Evolutionary conservation across 169 alveolate species (phyloP), one percentile per base, ranked within the genome.

Genomic region (Gregarina niphandrodes): DNA sequence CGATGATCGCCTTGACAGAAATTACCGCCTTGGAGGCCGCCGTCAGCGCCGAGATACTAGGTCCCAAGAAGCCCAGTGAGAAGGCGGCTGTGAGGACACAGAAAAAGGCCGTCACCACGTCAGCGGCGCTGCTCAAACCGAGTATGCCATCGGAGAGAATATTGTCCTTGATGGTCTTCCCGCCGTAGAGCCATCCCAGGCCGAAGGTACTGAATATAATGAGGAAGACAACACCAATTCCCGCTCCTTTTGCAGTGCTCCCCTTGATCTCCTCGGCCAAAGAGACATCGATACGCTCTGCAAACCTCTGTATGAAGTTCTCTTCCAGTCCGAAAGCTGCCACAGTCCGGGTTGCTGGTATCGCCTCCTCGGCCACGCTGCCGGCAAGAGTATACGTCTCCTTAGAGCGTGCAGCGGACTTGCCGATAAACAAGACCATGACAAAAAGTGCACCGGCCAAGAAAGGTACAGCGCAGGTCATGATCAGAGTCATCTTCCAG

Each of bases 31-130:
- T n/a, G n/a, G n/a, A n/a, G n/a, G n/a, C n/a, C n/a, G n/a, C n/a
- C n/a, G n/a, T n/a, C n/a, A n/a, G n/a, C n/a, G 42, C 38, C 21
- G 40, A 13, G 21, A 35, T 9, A 22, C 4, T 36, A 22, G 53
- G 60, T 41, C 36, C 37, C 30, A 49, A 26, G 37, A 41, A 45
- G 0, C 66, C 60, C 19, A 63, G 24, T 40, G 53, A 38, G 45
- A 63, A 63, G 21, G 64, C 51, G 28, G 60, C 53, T 24, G 53
- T 52, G 37, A 63, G 42, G 24, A 57, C 57, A 18, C 51, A 56
- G 23, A 63, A 29, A 6, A 63, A 49, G 30, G 57, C 64, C n/a
- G 61, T 53, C 21, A 63, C 22, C 21, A 43, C 52, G 3, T 15
- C 44, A n/a, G 6, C 1, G 12, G 4, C 29, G 15, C 0, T 35